A percentile compares a stretch with the other conserved stretches of the same genome.
Conservation (phyloP, 2,329 filamentous ascomycete species). For the Pseudogymnoascus sp. region DNA sequence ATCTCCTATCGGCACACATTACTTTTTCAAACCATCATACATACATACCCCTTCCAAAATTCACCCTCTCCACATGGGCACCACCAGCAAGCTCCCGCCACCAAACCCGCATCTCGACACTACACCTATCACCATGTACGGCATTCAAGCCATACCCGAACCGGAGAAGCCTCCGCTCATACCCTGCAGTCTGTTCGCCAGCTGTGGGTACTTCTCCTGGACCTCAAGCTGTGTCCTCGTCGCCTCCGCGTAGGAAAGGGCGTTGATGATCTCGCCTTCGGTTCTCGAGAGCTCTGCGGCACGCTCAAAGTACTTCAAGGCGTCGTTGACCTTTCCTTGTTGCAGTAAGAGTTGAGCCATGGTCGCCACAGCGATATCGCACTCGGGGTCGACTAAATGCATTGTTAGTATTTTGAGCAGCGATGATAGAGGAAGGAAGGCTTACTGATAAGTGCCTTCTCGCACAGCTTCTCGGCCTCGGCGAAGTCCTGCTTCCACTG, state of each 20-base stretch:
- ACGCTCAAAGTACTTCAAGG: slow-evolving; percentile 93
- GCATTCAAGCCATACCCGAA: slow-evolving; percentile 22
- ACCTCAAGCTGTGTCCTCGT: slow-evolving; percentile 93
- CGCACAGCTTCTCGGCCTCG: slow-evolving; percentile 91
- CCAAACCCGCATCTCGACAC: neutral
- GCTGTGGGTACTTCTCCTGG: slow-evolving; percentile 76
- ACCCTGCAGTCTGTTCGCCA: slow-evolving; percentile 63
- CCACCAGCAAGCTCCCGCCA: neutral
- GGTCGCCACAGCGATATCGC: slow-evolving; percentile 95
- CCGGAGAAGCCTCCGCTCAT: slow-evolving; percentile 40
- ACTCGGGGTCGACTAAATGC: slow-evolving; percentile 82
- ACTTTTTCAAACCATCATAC: slow-evolving; percentile 7
- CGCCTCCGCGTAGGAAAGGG: slow-evolving; percentile 92
- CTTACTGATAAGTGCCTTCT: slow-evolving; percentile 95
- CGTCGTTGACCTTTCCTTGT: slow-evolving; percentile 93
- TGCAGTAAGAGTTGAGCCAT: slow-evolving; percentile 97
- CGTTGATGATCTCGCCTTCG: slow-evolving; percentile 92
- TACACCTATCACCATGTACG: neutral
- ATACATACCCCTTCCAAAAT: neutral
- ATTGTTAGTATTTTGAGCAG: slow-evolving; percentile 10
- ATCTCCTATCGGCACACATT: slow-evolving; percentile 5
- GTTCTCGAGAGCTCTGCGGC: slow-evolving; percentile 91
- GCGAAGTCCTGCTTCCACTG: slow-evolving; percentile 97
- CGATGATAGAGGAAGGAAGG: slow-evolving; percentile 20
- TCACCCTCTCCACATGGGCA: slow-evolving; percentile 7